Base-by-base conservation (phyloP, 192 early-diverging fungal species). In the Chytriomyces confervae region DNA sequence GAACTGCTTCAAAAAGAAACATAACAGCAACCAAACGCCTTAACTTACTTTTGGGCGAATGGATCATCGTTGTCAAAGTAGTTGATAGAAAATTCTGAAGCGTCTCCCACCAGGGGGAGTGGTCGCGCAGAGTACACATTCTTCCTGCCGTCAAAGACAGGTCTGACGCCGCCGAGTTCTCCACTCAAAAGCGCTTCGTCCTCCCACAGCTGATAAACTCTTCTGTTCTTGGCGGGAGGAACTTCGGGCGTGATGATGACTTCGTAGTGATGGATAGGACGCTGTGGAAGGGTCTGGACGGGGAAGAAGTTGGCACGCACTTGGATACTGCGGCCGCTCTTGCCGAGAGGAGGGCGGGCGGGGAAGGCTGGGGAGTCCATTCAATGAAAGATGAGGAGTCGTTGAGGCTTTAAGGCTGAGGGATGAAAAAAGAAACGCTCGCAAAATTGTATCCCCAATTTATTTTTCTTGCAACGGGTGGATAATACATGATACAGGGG, bases 211-310 rank as follows among this genome's bases (percentile, higher is more conserved):
- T 92, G 85, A 81, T 89, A 94, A 61, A 95, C 80, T 11, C 88
- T 80, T 7, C 93, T 75, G 77, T 92, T 91, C 48, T 95, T 91
- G 3, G 89, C 86, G 5, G 92, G 90, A 11, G 95, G 94, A 11
- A 94, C 93, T 66, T 94, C 90, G 9, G 94, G 93, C 1, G 80
- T 81, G 45, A 98, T 91, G 0, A 85, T 86, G 11, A 98, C 85
- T 82, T 95, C 94, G 82, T 97, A 98, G 76, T 97, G 97, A 79
- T 92, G 87, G n/a, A 98, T 87, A 5, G 89, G 88, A 0, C 77
- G 84, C 16, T 87, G 78, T 5, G 92, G 90, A 11, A 93, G 87
- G 29, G 86, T 83, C 43, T 78, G 82, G 47, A 98, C 80, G 63
- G 93, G 90, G 77, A 95, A 94, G 76, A 93, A 94, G 83, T 98